Base-by-base conservation (phyloP, 2,329 filamentous ascomycete species). In the Apiospora kogelbergensis region DNA sequence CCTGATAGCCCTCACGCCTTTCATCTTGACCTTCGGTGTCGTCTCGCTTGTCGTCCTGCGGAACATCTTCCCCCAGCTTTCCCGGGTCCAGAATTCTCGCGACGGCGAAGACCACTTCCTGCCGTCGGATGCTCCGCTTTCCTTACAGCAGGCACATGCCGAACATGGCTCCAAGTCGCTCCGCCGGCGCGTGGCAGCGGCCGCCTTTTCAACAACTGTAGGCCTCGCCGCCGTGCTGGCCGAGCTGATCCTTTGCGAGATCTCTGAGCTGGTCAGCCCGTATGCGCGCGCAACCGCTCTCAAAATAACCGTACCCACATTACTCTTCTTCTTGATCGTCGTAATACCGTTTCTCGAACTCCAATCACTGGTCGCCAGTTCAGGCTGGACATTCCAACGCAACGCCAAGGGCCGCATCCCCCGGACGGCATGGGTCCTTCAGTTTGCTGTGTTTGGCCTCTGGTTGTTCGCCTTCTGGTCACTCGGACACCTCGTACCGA, bases 391-490 rank as follows among this genome's bases (percentile, higher is more conserved):
- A 65, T 90, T 93, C 67, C 83, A 86, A 72, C 85, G 87, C 68
- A 87, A 83, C 6, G 81, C 85, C 17, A 88, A 83, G 75, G 88
- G 89, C 9, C 83, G 82, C 63, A 71, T 87, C n/a, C 86, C 89
- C 30, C 84, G 86, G 69, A 78, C 88, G 13, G 86, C 91, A 7
- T 93, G 91, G 91, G 74, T 85, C 0, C 72, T 95, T 70, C 90
- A 94, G 75, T 71, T 84, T 24, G 74, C 83, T 6, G 86, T 91
- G 5, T 92, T 96, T 73, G 81, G 80, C 1, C 81, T 82, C 60
- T 97, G 93, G 93, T 80, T 97, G 48, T 84, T 88, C 64, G 82
- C 84, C 0, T 97, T 97, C 77, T 97, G 93, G 93, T 91, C 88
- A 70, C 80, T 94, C 33, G 93, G 92, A 2, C 84, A 86, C 70